These are phyloP conservation scores for Leptographium lundbergii DNA, from an alignment of 2,329 filamentous ascomycete species.

Conservation along the genomic window DNA sequence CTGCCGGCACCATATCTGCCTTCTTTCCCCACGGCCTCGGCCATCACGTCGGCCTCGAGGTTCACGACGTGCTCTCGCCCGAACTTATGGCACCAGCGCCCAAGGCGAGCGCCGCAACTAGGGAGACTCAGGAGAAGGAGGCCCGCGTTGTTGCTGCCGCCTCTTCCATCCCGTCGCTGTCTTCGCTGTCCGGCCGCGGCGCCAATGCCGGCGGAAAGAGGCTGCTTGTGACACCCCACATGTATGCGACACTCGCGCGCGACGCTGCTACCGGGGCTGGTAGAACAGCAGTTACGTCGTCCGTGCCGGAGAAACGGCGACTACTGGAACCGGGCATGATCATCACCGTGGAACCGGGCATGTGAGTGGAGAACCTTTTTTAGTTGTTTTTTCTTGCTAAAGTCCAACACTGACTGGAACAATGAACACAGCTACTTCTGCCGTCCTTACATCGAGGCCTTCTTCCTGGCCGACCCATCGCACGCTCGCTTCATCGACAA, in stretches of 20 bases:
- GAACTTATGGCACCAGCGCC: conserved; percentile 19
- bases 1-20: conserved; percentile 39
- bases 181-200: conserved; percentile 11
- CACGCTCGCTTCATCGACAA: conserved; percentile 54
- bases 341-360: conserved; percentile 68
- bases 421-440: conserved; percentile 53
- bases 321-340: conserved; percentile 50
- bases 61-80: conserved; percentile 43
- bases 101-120: not conserved
- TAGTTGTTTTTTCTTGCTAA: not conserved
- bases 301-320: conserved; percentile 2
- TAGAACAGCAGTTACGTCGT: not conserved
- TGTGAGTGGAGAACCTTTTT: conserved; percentile 27
- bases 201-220: conserved; percentile 23
- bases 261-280: conserved; percentile 7
- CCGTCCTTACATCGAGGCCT: conserved; percentile 57
- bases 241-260: conserved; percentile 18
- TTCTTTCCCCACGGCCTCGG: conserved; percentile 57
- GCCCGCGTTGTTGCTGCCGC: not conserved
- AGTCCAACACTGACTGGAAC: not conserved
- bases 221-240: conserved; percentile 25
- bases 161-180: not conserved
- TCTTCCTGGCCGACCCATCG: conserved; percentile 45
- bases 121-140: not conserved
- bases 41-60: conserved; percentile 53